Evolutionary conservation across 2,329 filamentous ascomycete species (phyloP).

Genomic region (Colletotrichum sidae): DNA sequence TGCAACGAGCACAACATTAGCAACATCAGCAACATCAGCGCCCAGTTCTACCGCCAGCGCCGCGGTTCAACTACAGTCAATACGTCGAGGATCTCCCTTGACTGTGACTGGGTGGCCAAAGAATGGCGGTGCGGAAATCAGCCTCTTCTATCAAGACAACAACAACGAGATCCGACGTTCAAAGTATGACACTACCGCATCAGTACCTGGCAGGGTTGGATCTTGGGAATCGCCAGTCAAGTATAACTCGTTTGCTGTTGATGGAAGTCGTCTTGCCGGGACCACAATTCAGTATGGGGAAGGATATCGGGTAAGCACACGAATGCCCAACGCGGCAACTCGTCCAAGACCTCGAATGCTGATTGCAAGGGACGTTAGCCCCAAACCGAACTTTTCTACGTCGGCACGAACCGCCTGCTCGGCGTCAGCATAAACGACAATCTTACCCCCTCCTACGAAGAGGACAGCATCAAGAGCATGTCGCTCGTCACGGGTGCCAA

Average conservation of each 20-base stretch:
- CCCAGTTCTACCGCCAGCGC: not conserved
- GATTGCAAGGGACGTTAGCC: not conserved
- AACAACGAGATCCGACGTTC: not conserved
- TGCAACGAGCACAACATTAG: not conserved
- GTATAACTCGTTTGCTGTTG: slow-evolving; percentile 1
- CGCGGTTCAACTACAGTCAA: not conserved
- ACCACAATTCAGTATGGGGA: slow-evolving; percentile 2
- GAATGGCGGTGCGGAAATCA: not conserved
- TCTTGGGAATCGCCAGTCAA: slow-evolving; percentile 4
- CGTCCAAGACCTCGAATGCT: too few relatives aligned
- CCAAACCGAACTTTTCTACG: slow-evolving; percentile 14
- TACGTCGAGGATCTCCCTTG: not conserved
- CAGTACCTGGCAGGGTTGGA: too few relatives aligned
- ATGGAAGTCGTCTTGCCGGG: not conserved
- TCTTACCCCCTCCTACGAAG: not conserved
- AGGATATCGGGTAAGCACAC: not conserved
- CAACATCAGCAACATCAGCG: too few relatives aligned
- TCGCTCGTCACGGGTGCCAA: not conserved
- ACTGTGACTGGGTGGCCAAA: not conserved
- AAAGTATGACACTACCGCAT: not conserved
- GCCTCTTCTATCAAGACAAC: not conserved
- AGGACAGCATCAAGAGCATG: slow-evolving; percentile 20
- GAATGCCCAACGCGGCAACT: too few relatives aligned
- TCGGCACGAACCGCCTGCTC: not conserved
- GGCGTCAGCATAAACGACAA: slow-evolving; percentile 21